Percentiles rank a stretch among this genome's conserved stretches.
Conservation (phyloP, 2,329 filamentous ascomycete species). For the Aureobasidium sp. region DNA sequence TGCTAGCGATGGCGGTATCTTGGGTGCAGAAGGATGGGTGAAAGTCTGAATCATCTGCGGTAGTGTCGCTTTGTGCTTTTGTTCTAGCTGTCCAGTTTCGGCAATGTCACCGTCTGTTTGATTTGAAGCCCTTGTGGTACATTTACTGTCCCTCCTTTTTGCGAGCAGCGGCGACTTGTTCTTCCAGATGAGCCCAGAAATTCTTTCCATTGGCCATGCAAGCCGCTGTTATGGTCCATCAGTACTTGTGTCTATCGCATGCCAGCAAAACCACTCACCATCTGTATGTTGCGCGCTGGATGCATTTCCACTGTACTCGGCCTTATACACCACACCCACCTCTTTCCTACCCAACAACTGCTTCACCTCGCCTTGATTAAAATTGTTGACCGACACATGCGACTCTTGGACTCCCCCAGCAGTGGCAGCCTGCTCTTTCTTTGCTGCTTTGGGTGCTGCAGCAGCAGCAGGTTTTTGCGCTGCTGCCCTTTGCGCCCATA, state of each 20-base stretch:
- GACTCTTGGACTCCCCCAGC: slow-evolving; percentile 21
- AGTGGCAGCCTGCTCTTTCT: neutral
- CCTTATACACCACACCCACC: slow-evolving; percentile 25
- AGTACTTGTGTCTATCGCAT: neutral
- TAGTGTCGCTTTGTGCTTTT: neutral
- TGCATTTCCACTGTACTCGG: slow-evolving; percentile 16
- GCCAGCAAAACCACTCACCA: slow-evolving; percentile 24
- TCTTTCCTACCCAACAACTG: slow-evolving; percentile 33
- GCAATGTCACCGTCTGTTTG: neutral
- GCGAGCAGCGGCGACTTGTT: slow-evolving; percentile 37
- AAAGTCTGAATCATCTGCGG: neutral
- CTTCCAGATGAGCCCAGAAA: slow-evolving; percentile 41
- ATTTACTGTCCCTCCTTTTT: slow-evolving; percentile 1
- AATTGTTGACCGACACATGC: slow-evolving; percentile 28
- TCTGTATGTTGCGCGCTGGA: slow-evolving; percentile 36
- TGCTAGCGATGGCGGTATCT: slow-evolving; percentile 57
- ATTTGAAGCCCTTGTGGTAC: neutral
- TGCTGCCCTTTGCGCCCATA: slow-evolving; percentile 8
- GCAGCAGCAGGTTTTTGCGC: neutral
- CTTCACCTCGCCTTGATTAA: slow-evolving; percentile 39
- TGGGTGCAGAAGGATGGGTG: slow-evolving; percentile 42
- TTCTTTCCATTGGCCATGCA: slow-evolving; percentile 40
- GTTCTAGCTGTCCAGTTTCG: neutral
- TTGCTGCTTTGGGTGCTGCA: neutral
- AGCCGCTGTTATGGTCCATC: slow-evolving; percentile 21